Conservation (phyloP, 768 basidiomycete genomes). For the Podaxis carcinomalis region DNA sequence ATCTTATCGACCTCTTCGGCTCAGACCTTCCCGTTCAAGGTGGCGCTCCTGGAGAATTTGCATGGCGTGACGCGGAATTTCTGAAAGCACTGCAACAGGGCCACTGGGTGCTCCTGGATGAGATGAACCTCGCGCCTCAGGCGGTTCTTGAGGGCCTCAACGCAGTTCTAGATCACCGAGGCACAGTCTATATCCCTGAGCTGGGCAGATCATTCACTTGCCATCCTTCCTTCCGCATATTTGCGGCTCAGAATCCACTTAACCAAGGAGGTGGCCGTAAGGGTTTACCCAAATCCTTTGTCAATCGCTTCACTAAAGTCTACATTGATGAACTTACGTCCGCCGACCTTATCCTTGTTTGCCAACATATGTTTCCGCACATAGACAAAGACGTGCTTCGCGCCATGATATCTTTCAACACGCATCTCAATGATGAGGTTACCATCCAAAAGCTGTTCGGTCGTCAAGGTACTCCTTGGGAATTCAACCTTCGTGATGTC, state of each 20-base stretch:
- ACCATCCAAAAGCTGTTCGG: conserved; percentile 64
- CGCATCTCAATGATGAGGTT: conserved; percentile 62
- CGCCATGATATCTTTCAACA: conserved; percentile 82
- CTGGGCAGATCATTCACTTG: conserved; percentile 82
- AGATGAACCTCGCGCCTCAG: conserved; percentile 98
- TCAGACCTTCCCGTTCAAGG: conserved; percentile 95
- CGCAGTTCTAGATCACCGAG: conserved; percentile 92
- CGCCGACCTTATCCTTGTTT: conserved; percentile 75
- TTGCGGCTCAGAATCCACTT: conserved; percentile 96
- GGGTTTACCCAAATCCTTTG: conserved; percentile 94
- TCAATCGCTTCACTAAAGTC: conserved; percentile 98
- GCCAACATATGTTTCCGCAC: conserved; percentile 65
- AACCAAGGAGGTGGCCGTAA: conserved; percentile 97
- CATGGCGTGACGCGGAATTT: conserved; percentile 97
- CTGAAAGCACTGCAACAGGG: conserved; percentile 91
- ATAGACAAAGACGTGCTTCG: conserved; percentile 50
- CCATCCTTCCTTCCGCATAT: conserved; percentile 94
- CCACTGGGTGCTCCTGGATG: conserved; percentile 96
- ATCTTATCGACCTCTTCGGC: conserved; percentile 93
- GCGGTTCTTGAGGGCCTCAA: conserved; percentile 96
- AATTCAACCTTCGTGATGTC: conserved; percentile 95
- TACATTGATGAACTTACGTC: conserved; percentile 82
- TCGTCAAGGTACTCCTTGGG: conserved; percentile 87
- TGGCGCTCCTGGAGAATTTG: conserved; percentile 86
- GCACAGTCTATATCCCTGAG: conserved; percentile 92